Base-by-base conservation (phyloP, 2,329 filamentous ascomycete species). In the Fusarium torreyae region DNA sequence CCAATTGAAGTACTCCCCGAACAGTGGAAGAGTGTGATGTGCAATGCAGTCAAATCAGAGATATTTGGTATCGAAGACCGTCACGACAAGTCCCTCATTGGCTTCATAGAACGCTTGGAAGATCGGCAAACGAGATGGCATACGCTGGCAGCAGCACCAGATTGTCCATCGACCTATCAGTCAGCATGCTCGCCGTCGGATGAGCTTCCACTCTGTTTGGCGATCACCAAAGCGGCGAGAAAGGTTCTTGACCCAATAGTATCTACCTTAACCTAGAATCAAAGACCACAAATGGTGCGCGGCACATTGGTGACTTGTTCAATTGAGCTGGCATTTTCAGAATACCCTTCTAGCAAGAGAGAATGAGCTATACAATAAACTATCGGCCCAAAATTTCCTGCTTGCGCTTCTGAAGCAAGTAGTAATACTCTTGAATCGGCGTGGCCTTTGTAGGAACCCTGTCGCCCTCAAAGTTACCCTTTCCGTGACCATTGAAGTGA, bases 401-500 rank as follows among this genome's bases (percentile, higher is more conserved):
- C 70, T 79, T 79, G n/a, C 70, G 72, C 66, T 80, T 78, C 71
- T 79, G 72, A 2, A 81, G 63, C 28, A 74, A 33, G 48, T 74
- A 76, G 51, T 80, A 81, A 18, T 81, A 80, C 62, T 79, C 63
- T 28, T 79, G 77, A 58, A 80, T 61, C 0, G 67, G 58, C 0
- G 68, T 71, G 3, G 45, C 33, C 28, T 67, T 73, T 1, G 71
- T 71, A 8, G 76, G 72, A 38, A 66, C 59, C 15, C 72, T 76
- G 9, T 79, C 74, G 1, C 79, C 79, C 54, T 77, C 65, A 50
- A 73, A 81, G 11, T 26, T 72, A 7, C 76, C 80, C 69, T 74
- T 74, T 45, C 77, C 80, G 33, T 78, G 77, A 1, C 79, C 79
- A 22, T 81, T 78, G 66, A 81, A 82, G 60, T 82, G 81, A 40